A percentile compares a stretch with the other conserved stretches of the same genome.
Evolutionary conservation across 1,284 basidiomycete species (phyloP).

Genomic region (Bothia castanella): DNA sequence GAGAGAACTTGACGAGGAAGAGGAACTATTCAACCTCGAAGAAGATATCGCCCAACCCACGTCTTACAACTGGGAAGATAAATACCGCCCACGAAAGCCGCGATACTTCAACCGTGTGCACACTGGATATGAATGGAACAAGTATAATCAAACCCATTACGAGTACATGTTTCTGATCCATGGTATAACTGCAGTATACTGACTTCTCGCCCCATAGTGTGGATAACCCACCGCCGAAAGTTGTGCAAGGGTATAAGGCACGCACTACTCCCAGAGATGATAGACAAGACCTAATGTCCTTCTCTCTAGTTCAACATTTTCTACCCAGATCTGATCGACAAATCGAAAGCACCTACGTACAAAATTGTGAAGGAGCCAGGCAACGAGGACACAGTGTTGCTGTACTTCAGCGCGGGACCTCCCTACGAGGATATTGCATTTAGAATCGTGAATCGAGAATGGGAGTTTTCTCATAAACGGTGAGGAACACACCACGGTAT

Average conservation of each 20-base stretch:
- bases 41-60: conserved; percentile 79
- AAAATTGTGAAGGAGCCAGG: conserved; percentile 88
- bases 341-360: conserved; percentile 93
- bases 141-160: conserved; percentile 98
- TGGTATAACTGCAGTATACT: conserved; percentile 1
- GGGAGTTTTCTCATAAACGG: conserved; percentile 98
- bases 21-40: conserved; percentile 90
- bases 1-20: conserved; percentile 91
- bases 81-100: conserved; percentile 97
- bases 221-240: conserved; percentile 95
- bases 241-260: conserved; percentile 97
- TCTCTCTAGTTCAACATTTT: conserved; percentile 82
- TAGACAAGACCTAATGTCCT: conserved; percentile 20
- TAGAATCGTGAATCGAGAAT: conserved; percentile 94
- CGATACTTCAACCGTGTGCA: conserved; percentile 99
- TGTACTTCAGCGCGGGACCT: conserved; percentile 94
- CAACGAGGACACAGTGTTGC: conserved; percentile 90
- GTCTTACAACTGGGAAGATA: conserved; percentile 97
- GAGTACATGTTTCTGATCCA: conserved; percentile 62
- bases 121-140: conserved; percentile 99
- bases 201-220: conserved; percentile 49
- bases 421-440: conserved; percentile 99
- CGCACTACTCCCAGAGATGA: conserved; percentile 17
- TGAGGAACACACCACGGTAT: conserved; percentile 32
- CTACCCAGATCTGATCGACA: conserved; percentile 96